Percentiles rank a stretch among this genome's conserved stretches.
Conservation (phyloP, 805 yeast genomes). For the Cyberlindnera sargentensis region DNA sequence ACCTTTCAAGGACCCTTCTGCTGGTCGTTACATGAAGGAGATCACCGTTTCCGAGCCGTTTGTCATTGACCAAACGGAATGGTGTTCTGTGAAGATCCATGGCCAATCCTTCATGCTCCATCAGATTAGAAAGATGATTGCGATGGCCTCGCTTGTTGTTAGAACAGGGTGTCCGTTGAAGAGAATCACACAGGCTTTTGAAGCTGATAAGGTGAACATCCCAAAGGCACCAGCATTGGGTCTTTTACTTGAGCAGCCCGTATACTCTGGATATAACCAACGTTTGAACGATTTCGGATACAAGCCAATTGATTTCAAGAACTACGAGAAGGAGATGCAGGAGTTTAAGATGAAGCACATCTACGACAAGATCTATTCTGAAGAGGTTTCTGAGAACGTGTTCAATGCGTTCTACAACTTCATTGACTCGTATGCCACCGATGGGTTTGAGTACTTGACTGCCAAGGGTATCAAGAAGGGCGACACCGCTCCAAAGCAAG, state of each 20-base stretch:
- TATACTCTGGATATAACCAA: conserved; percentile 77
- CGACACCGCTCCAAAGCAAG: neutral
- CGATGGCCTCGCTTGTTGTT: conserved; percentile 82
- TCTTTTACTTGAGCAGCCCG: conserved; percentile 82
- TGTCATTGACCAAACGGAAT: conserved; percentile 88
- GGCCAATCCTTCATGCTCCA: conserved; percentile 98
- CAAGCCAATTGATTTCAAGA: conserved; percentile 61
- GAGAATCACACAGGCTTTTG: conserved; percentile 74
- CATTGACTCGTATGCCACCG: conserved; percentile 73
- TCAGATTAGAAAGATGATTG: conserved; percentile 96
- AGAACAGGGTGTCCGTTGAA: conserved; percentile 79
- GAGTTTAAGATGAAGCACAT: conserved; percentile 82
- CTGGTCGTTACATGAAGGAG: conserved; percentile 74
- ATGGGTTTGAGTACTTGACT: conserved; percentile 38
- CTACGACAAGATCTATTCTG: conserved; percentile 86
- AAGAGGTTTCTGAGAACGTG: conserved; percentile 81
- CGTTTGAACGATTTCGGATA: conserved; percentile 71
- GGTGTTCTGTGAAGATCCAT: conserved; percentile 93
- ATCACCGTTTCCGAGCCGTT: conserved; percentile 82
- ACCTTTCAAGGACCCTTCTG: conserved; percentile 74
- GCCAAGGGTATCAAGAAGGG: conserved; percentile 32
- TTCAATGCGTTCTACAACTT: conserved; percentile 88
- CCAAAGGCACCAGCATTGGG: conserved; percentile 99
- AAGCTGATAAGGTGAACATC: conserved; percentile 67
- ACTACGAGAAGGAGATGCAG: conserved; percentile 64